phyloP scores from a whole-genome alignment of 352 stramenopile species.

The Globisporangium viniferum region DNA sequence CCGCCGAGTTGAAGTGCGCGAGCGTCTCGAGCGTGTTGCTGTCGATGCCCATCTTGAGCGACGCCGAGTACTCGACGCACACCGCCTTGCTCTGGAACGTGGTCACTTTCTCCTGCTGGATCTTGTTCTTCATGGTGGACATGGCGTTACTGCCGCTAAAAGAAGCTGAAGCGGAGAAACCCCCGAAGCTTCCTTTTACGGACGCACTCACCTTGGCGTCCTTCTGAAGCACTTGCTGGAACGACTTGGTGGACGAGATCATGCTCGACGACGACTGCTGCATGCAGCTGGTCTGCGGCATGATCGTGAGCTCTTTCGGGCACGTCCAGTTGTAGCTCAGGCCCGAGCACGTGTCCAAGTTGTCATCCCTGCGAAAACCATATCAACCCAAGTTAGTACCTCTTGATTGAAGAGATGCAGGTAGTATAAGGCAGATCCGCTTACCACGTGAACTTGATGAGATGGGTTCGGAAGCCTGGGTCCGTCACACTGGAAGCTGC shows the following conservation, averaged over 20 bases:
- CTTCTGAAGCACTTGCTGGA: conserved; percentile 26
- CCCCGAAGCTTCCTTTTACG: conserved; percentile 25
- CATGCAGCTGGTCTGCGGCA: conserved; percentile 25
- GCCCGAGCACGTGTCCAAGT: conserved; percentile 22
- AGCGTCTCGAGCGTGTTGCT: conserved; percentile 10
- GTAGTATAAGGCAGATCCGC: too few relatives aligned
- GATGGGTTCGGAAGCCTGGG: conserved; percentile 21
- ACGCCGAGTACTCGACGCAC: conserved; percentile 24
- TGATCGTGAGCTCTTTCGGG: conserved; percentile 21
- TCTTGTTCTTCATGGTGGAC: conserved; percentile 25
- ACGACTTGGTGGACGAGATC: conserved; percentile 27
- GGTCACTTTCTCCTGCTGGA: conserved; percentile 11
- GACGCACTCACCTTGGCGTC: conserved; percentile 19
- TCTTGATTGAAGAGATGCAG: too few relatives aligned
- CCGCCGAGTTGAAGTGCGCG: conserved; percentile 6
- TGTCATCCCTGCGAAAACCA: conserved; percentile 6
- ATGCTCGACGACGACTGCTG: conserved; percentile 27
- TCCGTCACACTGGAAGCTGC: conserved; percentile 24
- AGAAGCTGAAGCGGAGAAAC: conserved; percentile 21
- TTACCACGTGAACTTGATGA: conserved; percentile 30
- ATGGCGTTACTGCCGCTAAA: conserved; percentile 28
- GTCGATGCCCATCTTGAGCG: conserved; percentile 10
- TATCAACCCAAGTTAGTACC: background rate
- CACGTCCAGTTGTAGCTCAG: conserved; percentile 23
- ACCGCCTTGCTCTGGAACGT: conserved; percentile 25